Percentiles rank a stretch among this genome's conserved stretches.
These are phyloP conservation scores for Iris pallida DNA, from an alignment of 116 monocot species.

Conservation along the genomic window DNA sequence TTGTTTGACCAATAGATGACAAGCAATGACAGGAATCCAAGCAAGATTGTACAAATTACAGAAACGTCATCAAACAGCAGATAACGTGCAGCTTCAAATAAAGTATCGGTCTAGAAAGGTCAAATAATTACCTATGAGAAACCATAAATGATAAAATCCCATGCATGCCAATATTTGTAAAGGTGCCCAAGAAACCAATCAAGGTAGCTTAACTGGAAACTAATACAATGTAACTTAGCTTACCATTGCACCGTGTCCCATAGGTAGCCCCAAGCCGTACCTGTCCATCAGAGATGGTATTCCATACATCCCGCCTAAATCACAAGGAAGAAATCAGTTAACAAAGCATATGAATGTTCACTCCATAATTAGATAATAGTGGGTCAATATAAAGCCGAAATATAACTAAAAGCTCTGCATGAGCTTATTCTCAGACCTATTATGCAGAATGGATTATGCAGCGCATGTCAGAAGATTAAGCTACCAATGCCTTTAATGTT, in stretches of 20 bases:
- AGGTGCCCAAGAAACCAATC: background rate
- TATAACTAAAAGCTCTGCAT: too few species aligned
- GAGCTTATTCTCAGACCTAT: too few species aligned
- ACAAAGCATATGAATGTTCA: background rate
- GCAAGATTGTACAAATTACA: background rate
- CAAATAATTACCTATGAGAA: too few species aligned
- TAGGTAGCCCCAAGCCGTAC: constrained; percentile 65
- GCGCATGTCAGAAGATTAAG: too few species aligned
- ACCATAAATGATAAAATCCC: too few species aligned
- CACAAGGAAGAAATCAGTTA: constrained; percentile 5
- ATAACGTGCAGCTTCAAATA: too few species aligned
- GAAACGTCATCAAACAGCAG: too few species aligned
- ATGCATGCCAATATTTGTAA: background rate
- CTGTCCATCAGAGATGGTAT: constrained; percentile 72
- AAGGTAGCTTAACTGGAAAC: background rate
- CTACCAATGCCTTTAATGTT: too few species aligned
- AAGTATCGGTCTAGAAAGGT: too few species aligned
- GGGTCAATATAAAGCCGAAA: background rate
- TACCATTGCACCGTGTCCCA: constrained; percentile 76
- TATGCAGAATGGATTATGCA: too few species aligned
- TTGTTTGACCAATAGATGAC: constrained; percentile 3
- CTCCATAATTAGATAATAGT: background rate
- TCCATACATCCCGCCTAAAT: constrained; percentile 87
- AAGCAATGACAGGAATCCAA: background rate
- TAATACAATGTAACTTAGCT: constrained; percentile 11